phyloP scores from a whole-genome alignment of 78 protist genomes.

The Chrysochromulina tobinii region DNA sequence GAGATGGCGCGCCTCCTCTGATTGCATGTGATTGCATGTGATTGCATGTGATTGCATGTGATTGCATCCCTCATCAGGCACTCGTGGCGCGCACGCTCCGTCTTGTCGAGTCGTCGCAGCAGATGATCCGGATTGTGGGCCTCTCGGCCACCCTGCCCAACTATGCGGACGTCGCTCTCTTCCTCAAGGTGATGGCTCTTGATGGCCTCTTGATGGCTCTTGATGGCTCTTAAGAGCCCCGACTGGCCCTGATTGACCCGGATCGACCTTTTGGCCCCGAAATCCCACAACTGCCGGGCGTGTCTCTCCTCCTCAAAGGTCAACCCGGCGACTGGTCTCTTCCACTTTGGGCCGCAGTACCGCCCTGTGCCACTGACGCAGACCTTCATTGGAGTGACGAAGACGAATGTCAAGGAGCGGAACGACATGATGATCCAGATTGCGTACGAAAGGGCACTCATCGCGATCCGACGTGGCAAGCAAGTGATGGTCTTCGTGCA shows the following conservation, averaged over 20 bases:
- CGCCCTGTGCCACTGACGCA: slow-evolving; percentile 97
- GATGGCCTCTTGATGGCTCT: too few species aligned
- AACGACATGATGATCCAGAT: neutral
- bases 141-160: slow-evolving; percentile 99
- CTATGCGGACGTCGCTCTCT: slow-evolving; percentile 88
- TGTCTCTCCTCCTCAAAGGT: slow-evolving; percentile 38
- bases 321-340: slow-evolving; percentile 79
- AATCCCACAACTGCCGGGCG: slow-evolving; percentile 15
- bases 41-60: too few species aligned
- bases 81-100: slow-evolving; percentile 93
- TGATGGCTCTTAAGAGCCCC: too few species aligned
- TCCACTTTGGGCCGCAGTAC: slow-evolving; percentile 83
- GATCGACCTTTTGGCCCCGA: too few species aligned
- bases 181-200: slow-evolving; percentile 78
- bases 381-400: slow-evolving; percentile 87
- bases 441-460: neutral
- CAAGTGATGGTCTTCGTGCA: slow-evolving; percentile 94
- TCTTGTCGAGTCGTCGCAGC: slow-evolving; percentile 88
- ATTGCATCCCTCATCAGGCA: slow-evolving; percentile 81
- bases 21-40: too few species aligned
- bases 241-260: too few species aligned
- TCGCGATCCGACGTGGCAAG: neutral
- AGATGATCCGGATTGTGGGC: slow-evolving; percentile 93
- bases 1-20: too few species aligned
- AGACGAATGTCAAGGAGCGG: neutral